Evolutionary conservation across 352 stramenopile genomes (phyloP).

Genomic region (Aphanomyces astaci): DNA sequence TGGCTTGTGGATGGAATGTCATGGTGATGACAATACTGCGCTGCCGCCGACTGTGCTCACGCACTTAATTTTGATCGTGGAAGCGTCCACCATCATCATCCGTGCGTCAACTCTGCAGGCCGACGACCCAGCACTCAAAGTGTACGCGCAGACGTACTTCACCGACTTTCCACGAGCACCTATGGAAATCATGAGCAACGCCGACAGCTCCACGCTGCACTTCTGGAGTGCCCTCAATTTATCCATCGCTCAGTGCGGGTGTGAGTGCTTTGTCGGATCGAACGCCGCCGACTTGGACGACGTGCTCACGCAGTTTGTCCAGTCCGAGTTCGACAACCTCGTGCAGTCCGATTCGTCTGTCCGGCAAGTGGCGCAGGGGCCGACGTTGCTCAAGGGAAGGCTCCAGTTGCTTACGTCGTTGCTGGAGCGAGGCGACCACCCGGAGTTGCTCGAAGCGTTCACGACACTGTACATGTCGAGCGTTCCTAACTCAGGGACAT

Average conservation of each 20-base stretch:
- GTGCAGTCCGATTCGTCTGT: conserved; percentile 42
- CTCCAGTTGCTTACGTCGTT: conserved; percentile 54
- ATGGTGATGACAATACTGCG: conserved; percentile 35
- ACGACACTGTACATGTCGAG: conserved; percentile 59
- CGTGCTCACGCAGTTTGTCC: conserved; percentile 41
- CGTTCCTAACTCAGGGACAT: conserved; percentile 57
- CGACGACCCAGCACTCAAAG: neutral
- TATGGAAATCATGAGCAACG: neutral
- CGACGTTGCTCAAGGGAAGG: conserved; percentile 50
- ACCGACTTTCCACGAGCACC: neutral
- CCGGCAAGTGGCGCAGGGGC: conserved; percentile 45
- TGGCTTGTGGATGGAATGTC: conserved; percentile 68
- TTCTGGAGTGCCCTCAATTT: conserved; percentile 61
- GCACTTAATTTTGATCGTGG: conserved; percentile 72
- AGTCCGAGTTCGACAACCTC: conserved; percentile 53
- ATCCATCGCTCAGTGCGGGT: conserved; percentile 55
- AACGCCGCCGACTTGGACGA: neutral
- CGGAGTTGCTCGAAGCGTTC: conserved; percentile 46
- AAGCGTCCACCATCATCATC: conserved; percentile 53
- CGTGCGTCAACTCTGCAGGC: neutral
- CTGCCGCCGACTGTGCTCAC: conserved; percentile 56
- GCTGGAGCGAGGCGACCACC: conserved; percentile 30
- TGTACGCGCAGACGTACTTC: neutral
- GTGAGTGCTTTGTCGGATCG: conserved; percentile 13
- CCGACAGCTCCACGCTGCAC: neutral